Conservation (phyloP, 78 protist genomes). For the Polysphondylium violaceum region DNA sequence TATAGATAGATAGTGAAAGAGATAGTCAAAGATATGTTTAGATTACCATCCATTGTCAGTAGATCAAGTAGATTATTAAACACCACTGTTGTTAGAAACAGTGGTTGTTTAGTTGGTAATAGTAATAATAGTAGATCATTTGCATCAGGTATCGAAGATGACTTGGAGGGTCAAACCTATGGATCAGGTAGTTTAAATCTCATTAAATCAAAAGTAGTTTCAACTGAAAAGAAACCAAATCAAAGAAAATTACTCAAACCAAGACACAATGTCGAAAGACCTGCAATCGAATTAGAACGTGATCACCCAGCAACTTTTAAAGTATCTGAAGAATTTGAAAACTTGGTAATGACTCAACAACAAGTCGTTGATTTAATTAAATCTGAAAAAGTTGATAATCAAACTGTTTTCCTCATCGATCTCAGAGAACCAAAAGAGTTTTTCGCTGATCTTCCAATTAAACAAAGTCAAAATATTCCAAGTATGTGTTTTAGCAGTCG, state of each 20-base stretch:
- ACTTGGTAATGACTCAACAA: neutral
- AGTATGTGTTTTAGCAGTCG: constrained; percentile 16
- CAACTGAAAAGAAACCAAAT: constrained; percentile 6
- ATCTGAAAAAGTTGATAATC: neutral
- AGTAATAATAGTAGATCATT: constrained; percentile 18
- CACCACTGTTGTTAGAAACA: neutral
- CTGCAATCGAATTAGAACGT: neutral
- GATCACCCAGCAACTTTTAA: neutral
- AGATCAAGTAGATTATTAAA: neutral
- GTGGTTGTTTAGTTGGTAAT: neutral
- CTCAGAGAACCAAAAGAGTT: constrained; percentile 68
- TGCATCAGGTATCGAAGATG: neutral
- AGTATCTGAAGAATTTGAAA: neutral
- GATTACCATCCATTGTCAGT: constrained; percentile 5
- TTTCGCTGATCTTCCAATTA: constrained; percentile 65
- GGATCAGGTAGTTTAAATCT: constrained; percentile 7
- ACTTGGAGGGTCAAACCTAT: constrained; percentile 2
- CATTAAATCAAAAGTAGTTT: neutral
- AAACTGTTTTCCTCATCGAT: constrained; percentile 32
- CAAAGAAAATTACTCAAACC: constrained; percentile 29
- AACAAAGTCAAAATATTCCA: constrained; percentile 45
- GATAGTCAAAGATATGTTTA: constrained; percentile 1
- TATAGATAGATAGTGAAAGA: neutral
- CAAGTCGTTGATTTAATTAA: neutral
- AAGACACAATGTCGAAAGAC: constrained; percentile 6